Conservation (phyloP, 768 basidiomycete genomes). For the Rhizopogon vinicolor region DNA sequence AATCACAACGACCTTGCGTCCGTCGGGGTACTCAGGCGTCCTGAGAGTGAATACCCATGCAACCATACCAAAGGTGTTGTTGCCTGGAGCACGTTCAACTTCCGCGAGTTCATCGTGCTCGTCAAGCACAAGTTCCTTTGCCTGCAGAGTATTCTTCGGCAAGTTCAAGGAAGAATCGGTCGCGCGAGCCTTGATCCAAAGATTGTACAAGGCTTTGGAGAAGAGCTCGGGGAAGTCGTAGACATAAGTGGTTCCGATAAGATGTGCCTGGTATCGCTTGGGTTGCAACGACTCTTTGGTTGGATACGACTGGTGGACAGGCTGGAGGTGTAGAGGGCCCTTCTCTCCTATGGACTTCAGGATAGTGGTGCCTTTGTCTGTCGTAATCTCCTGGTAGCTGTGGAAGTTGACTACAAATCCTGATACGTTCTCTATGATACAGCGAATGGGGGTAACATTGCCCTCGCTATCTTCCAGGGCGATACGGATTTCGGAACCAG, state of each 20-base stretch:
- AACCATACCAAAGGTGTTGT: conserved; percentile 96
- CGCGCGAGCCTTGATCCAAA: conserved; percentile 76
- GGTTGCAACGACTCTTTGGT: conserved; percentile 98
- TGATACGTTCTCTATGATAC: conserved; percentile 97
- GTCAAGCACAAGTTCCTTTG: conserved; percentile 89
- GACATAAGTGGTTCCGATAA: conserved; percentile 96
- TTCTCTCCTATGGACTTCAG: conserved; percentile 98
- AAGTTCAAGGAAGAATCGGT: conserved; percentile 60
- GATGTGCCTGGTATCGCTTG: conserved; percentile 97
- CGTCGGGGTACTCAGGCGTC: conserved; percentile 89
- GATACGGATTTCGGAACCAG: conserved; percentile 95
- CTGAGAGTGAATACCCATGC: conserved; percentile 92
- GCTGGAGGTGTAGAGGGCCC: conserved; percentile 93
- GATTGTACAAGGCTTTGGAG: conserved; percentile 91
- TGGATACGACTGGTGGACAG: conserved; percentile 88
- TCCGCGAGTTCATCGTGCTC: conserved; percentile 89
- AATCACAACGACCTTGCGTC: conserved; percentile 83
- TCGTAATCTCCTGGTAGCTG: conserved; percentile 96
- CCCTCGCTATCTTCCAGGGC: conserved; percentile 93
- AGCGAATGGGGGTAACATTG: conserved; percentile 92
- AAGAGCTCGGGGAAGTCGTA: conserved; percentile 99
- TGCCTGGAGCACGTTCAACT: conserved; percentile 89
- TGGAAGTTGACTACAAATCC: conserved; percentile 99
- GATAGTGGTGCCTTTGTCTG: conserved; percentile 92
- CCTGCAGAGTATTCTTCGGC: conserved; percentile 77